A percentile compares a stretch with the other conserved stretches of the same genome.
These are phyloP conservation scores for Aspergillus pseudoterreus DNA, from an alignment of 2,329 filamentous ascomycete species.

Conservation along the genomic window DNA sequence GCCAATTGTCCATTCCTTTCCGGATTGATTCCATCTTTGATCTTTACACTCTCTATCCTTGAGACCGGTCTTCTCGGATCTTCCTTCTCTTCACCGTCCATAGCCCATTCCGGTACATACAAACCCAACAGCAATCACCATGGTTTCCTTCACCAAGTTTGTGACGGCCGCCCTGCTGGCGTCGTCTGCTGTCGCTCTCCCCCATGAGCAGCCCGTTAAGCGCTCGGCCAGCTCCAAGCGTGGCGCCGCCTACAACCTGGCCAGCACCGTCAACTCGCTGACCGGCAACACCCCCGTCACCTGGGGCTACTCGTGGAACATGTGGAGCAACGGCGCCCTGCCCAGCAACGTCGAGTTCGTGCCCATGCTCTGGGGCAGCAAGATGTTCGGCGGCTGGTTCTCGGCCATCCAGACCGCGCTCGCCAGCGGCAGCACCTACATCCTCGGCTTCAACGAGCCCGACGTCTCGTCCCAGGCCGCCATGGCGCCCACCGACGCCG, in stretches of 20 bases:
- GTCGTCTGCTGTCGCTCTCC: conserved; percentile 30
- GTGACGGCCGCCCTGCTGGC: conserved; percentile 33
- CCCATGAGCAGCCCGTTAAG: conserved; percentile 13
- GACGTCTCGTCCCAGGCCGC: conserved; percentile 37
- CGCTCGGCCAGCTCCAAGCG: conserved; percentile 21
- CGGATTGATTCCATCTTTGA: conserved; percentile 7
- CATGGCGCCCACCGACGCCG: conserved; percentile 37
- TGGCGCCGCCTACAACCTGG: conserved; percentile 40
- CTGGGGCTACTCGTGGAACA: conserved; percentile 48
- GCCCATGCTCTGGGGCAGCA: conserved; percentile 44
- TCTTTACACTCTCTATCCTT: conserved; percentile 1
- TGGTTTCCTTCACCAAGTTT: conserved; percentile 37
- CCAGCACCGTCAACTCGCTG: conserved; percentile 30
- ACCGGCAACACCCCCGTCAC: conserved; percentile 23
- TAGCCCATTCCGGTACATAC: neutral
- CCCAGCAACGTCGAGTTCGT: conserved; percentile 39
- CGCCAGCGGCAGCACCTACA: conserved; percentile 31
- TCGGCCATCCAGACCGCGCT: conserved; percentile 32
- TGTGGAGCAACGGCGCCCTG: conserved; percentile 24
- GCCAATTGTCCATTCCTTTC: conserved; percentile 26
- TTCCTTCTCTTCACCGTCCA: neutral
- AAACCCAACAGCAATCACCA: conserved; percentile 19
- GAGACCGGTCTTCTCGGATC: conserved; percentile 15
- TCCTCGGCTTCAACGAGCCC: conserved; percentile 48
- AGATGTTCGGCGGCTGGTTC: conserved; percentile 34